These are phyloP conservation scores for Fusarium camptoceras DNA, from an alignment of 2,329 filamentous ascomycete genomes.

Conservation along the genomic window DNA sequence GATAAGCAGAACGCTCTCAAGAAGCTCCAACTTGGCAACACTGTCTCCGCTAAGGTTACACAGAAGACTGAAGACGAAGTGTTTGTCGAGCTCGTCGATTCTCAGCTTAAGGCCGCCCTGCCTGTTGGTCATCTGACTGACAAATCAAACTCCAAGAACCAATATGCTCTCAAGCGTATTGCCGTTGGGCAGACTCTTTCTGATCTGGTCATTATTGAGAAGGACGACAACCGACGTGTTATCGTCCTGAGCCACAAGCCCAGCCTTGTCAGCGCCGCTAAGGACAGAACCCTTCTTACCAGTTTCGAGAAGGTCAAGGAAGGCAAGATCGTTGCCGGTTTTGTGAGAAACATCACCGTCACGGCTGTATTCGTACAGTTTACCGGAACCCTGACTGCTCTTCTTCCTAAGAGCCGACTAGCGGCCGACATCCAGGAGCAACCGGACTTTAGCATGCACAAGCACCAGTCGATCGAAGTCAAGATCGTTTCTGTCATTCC, in stretches of 20 bases:
- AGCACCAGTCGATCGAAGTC: constrained; percentile 79
- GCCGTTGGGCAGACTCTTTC: constrained; percentile 84
- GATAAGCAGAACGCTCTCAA: constrained; percentile 83
- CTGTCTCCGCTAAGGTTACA: constrained; percentile 83
- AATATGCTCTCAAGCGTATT: constrained; percentile 81
- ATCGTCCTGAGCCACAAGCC: constrained; percentile 86
- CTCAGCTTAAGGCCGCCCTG: constrained; percentile 81
- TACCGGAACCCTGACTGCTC: constrained; percentile 77
- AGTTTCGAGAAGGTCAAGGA: constrained; percentile 78
- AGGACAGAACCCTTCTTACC: constrained; percentile 77
- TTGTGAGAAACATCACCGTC: constrained; percentile 84
- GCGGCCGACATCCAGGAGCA: constrained; percentile 74
- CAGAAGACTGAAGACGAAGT: constrained; percentile 83
- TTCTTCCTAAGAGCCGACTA: constrained; percentile 84
- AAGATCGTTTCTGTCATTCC: constrained; percentile 79
- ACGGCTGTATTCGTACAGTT: constrained; percentile 92
- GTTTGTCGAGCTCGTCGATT: constrained; percentile 79
- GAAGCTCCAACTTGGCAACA: constrained; percentile 76
- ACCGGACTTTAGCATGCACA: constrained; percentile 82
- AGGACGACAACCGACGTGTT: constrained; percentile 80
- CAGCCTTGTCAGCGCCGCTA: constrained; percentile 80
- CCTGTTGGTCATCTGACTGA: constrained; percentile 85
- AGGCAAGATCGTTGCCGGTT: constrained; percentile 78
- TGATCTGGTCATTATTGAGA: constrained; percentile 87
- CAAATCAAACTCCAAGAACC: constrained; percentile 82